Base-by-base conservation (phyloP, 148 eudicot genomes). In the Pouteria glomerata region DNA sequence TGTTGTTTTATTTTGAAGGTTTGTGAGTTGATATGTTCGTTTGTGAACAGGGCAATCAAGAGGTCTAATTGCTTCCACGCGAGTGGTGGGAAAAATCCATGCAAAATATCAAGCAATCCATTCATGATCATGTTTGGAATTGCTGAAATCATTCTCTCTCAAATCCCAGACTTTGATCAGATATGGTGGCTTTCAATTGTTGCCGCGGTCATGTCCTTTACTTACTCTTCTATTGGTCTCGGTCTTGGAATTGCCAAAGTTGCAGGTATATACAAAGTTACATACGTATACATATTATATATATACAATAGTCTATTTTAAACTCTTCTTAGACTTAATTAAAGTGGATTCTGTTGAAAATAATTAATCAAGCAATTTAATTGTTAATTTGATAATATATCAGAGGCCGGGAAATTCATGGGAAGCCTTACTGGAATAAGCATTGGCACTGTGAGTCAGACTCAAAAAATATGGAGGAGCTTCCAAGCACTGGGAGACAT, bases 201-300 rank as follows among this genome's bases (percentile, higher is more conserved):
- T n/a, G 85, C 85, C 26, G 85, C 83, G 0, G 70, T 79, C 51
- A 82, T 82, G 85, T 82, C 85, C 26, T 82, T 82, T 53, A 79
- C 85, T 3, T 82, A 82, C 76, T 79, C 85, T 23, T 0, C 78
- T 2, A 70, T 82, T 26, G 83, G 85, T 47, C 80, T 82, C 45
- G 75, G 44, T 12, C 83, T 82, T 30, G 85, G 85, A 51, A 56
- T 82, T 19, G 63, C 33, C 65, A 73, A 82, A 82, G 82, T 82
- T 57, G 75, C 57, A 47, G 85, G 85, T 82, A 58, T 1, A 8
- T 0, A 41, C 26, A 26, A 35, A n/a, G 53, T 41, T 42, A 12
- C 15, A 61, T 13, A 0, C 45, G 18, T 11, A 1, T 48, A 12
- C 53, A 48, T 16, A 12, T 48, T n/a, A 15, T 48, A 48, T 0